Conservation (phyloP, 495 filamentous ascomycete genomes). For the Hyaloscypha bicolor region DNA sequence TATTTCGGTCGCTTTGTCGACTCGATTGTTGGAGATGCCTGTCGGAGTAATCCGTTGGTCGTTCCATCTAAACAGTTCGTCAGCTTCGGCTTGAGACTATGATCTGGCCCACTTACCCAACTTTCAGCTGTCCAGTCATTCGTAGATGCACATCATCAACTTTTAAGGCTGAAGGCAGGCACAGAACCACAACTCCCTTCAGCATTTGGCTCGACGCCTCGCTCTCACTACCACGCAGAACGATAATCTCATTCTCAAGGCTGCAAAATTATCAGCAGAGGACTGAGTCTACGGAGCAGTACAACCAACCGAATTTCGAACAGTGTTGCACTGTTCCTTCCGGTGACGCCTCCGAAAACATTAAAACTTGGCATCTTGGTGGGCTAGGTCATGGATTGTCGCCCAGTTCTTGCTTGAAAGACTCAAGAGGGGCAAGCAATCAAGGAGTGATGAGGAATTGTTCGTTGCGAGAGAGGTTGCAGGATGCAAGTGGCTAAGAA, state of each 20-base stretch:
- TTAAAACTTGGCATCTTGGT: constrained; percentile 51
- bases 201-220: constrained; percentile 77
- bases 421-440: not conserved
- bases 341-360: constrained; percentile 47
- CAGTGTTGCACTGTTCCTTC: constrained; percentile 45
- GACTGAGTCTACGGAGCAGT: not conserved
- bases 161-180: constrained; percentile 66
- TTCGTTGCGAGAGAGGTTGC: not conserved
- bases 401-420: not conserved
- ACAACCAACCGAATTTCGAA: constrained; percentile 57
- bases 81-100: not conserved
- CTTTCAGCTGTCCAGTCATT: constrained; percentile 68
- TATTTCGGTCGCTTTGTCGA: constrained; percentile 47
- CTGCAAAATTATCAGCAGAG: constrained; percentile 42
- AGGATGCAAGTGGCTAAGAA: not conserved
- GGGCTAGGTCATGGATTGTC: not conserved
- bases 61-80: constrained; percentile 42
- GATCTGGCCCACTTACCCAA: constrained; percentile 55
- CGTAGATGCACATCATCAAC: constrained; percentile 73
- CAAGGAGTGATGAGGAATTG: not conserved
- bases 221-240: constrained; percentile 73
- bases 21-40: constrained; percentile 49
- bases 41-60: constrained; percentile 50
- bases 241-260: constrained; percentile 75
- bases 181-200: constrained; percentile 75